Evolutionary conservation across 2,329 filamentous ascomycete species (phyloP).

Genomic region (Fusarium lyarnte): DNA sequence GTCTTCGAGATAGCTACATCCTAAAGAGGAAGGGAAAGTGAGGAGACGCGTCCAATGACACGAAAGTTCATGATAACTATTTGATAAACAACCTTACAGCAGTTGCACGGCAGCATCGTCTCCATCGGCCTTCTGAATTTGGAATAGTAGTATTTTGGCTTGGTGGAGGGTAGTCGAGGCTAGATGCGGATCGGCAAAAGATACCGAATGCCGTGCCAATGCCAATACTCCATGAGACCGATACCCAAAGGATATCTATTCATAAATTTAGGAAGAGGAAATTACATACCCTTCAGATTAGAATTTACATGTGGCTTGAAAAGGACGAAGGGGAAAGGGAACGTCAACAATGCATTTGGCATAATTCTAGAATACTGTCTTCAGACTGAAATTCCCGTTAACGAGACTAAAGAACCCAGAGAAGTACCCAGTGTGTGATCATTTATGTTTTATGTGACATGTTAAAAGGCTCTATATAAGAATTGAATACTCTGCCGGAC

Average conservation of each 20-base stretch:
- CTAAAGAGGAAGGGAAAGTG: conserved; percentile 2
- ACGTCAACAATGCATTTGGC: accelerated
- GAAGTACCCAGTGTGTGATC: accelerated
- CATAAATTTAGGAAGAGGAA: not conserved
- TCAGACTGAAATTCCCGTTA: accelerated
- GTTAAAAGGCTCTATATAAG: accelerated
- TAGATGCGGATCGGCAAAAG: conserved; percentile 1
- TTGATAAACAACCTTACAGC: not conserved
- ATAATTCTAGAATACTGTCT: not conserved
- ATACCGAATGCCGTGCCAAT: not conserved
- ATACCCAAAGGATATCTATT: accelerated
- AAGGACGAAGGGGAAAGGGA: no score
- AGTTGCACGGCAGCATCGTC: not conserved
- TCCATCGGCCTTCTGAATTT: conserved; percentile 32
- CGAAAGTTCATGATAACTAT: not conserved
- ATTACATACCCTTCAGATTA: accelerated
- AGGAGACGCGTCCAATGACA: conserved; percentile 16
- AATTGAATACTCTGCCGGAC: not conserved
- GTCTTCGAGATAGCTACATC: not conserved
- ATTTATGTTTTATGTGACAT: accelerated
- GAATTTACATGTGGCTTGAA: not conserved
- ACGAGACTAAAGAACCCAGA: not conserved
- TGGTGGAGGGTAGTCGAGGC: not conserved
- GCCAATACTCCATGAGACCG: accelerated
- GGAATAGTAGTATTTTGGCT: conserved; percentile 5